Evolutionary conservation across 129 eudicot species (phyloP), one percentile per base, ranked within the genome.

Genomic region (Apium graveolens): DNA sequence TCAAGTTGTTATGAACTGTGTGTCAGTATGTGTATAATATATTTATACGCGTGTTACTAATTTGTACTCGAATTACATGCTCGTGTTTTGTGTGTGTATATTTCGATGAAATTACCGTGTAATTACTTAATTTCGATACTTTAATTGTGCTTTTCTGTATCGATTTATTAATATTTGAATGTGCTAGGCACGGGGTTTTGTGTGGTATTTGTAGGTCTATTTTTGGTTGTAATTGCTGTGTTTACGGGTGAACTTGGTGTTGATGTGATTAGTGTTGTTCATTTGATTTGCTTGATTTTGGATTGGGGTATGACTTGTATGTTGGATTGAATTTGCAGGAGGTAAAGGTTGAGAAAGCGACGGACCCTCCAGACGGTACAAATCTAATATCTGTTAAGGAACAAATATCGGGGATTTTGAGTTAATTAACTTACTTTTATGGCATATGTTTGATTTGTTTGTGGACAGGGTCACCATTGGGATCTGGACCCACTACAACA

Each of bases 401-500:
- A 78, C 82, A 78, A 10, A 71, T 63, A 78, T 81, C 68, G 84
- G 85, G 75, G 53, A 70, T 83, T 78, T 62, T 80, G 78, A 76
- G 85, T 78, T 81, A 44, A 73, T 76, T 81, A 43, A 77, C 76
- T 44, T 82, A 42, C 55, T 76, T 46, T 86, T 76, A 70, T 82
- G 70, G 39, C 48, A 74, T 44, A 43, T 43, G 70, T 70, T 53
- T 70, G 69, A 60, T 80, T 82, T 82, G 76, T 87, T 78, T 85
- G 91, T 89, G 89, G 93, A 81, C 88, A 96, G 99, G 86, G 87
- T 84, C 97, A 62, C 89, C 85, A 83, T 80, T 84, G 86, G 96
- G 86, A 78, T 81, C 91, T 78, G 99, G 97, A 65, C 97, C 96
- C 93, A 87, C 96, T 45, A 84, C 97, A 78, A 84, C 97, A 78